Evolutionary conservation across 257 asterid genomes (phyloP), one percentile per base, ranked within the genome.

Genomic region (Echites panduratus): DNA sequence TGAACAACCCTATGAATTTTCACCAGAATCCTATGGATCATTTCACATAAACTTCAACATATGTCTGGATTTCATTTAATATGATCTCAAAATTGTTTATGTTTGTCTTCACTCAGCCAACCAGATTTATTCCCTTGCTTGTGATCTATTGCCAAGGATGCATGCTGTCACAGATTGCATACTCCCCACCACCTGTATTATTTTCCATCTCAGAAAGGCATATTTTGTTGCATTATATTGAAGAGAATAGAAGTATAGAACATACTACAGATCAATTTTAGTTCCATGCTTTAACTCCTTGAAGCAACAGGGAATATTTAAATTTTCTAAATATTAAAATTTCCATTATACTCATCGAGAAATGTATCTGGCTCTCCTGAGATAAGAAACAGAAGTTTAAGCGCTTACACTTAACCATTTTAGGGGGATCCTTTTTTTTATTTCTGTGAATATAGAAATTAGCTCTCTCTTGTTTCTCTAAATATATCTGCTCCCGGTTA

Each of bases 401-500:
- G 48, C 2, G 2, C 6, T 41, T 16, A 32, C 38, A 32, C 38
- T 32, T 32, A 32, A 32, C 22, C 66, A 66, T 16, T 76, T 50
- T 54, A 62, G 16, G 16, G 45, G 17, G 70, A 20, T n/a, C 41
- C 7, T 24, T 9, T 66, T 32, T 57, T 9, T 29, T 26, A 27
- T 50, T 38, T 70, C 8, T 70, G 44, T 22, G 59, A 11, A 32
- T 59, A 48, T 29, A 41, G 1, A 4, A 40, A 44, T 44, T n/a
- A 29, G 24, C 26, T 41, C 49, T 38, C 53, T 29, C 68, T 27
- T 22, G 65, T 61, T 61, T 56, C 26, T 43, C 35, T 43, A 52
- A 35, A 49, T 61, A 65, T 58, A 26, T 12, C 58, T 20, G 59
- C 24, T 61, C 54, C 78, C 84, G 78, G 61, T 78, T 67, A 41